Evolutionary conservation across 2,329 filamentous ascomycete genomes (phyloP), one percentile per base, ranked within the genome.

Genomic region (Paecilomyces sp.): DNA sequence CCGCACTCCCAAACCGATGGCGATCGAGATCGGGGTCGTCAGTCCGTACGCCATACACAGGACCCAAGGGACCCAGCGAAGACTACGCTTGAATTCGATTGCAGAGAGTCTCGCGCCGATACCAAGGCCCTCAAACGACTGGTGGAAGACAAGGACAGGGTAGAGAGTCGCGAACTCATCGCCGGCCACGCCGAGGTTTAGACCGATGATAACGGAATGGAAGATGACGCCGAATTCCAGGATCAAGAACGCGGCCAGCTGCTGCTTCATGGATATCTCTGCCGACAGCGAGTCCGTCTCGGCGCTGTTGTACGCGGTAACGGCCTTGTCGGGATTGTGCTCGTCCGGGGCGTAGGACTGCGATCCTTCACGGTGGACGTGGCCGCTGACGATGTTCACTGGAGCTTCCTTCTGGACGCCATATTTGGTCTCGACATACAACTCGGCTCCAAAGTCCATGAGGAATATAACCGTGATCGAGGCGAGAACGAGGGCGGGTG

Each of bases 161-260:
- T 85, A 85, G 1, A 87, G 75, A 0, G 82, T 81, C 33, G 74
- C 70, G 71, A 87, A 87, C 54, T 86, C 84, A 0, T 79, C 71
- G 25, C 83, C 80, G 0, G 81, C 78, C n/a, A 85, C 83, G 8
- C 82, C 85, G 9, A 87, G 75, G 57, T 84, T 87, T 57, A 87
- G 77, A 1, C 85, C 85, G 61, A 87, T 86, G 68, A 87, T 85
- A 55, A 87, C 80, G 3, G 81, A 84, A 73, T 87, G 85, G 73
- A 87, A 86, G 58, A 87, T 81, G 62, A 87, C 81, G 61, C 85
- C 84, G 65, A 80, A 86, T 68, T 86, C 85, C 25, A 84, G 78
- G 51, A 79, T 77, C 28, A 77, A 70, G 66, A 70, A 77, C 22
- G 68, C 77, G 55, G 74, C 71, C 31, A 77, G 73, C 55, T 77